Percentiles rank a stretch among this genome's conserved stretches.
These are phyloP conservation scores for Phalaenopsis equestris DNA, from an alignment of 106 monocot genomes.

Conservation along the genomic window DNA sequence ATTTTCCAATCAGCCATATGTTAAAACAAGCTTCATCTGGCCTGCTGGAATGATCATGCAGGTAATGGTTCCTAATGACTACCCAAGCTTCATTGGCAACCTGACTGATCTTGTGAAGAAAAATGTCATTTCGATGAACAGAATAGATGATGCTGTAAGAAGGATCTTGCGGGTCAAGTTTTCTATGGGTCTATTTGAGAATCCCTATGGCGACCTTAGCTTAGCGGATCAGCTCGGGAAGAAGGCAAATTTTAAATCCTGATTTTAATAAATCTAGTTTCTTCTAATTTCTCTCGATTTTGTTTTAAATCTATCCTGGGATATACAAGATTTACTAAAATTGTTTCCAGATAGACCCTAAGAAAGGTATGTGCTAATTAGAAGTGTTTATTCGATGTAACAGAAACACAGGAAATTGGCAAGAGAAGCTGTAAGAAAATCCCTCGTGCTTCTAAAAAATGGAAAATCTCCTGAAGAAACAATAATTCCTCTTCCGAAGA, in stretches of 20 bases:
- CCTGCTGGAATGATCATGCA: background rate
- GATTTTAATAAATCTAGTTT: too few relatives aligned
- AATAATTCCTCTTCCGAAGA: slow-evolving; percentile 42
- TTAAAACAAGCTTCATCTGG: too few relatives aligned
- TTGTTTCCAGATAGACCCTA: background rate
- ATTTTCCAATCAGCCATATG: too few relatives aligned
- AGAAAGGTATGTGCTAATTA: background rate
- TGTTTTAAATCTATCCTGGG: background rate
- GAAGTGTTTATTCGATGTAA: background rate
- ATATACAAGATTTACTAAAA: too few relatives aligned
- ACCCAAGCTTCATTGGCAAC: slow-evolving; percentile 20
- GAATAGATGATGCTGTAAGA: slow-evolving; percentile 48
- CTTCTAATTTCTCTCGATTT: background rate
- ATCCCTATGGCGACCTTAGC: slow-evolving; percentile 33
- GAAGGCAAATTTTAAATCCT: slow-evolving; percentile 8
- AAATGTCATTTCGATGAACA: slow-evolving; percentile 31
- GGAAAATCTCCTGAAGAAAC: slow-evolving; percentile 23
- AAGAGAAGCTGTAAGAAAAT: slow-evolving; percentile 53
- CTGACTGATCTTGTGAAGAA: slow-evolving; percentile 27
- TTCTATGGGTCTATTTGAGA: slow-evolving; percentile 46
- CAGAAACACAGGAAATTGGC: slow-evolving; percentile 51
- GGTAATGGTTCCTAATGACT: slow-evolving; percentile 47
- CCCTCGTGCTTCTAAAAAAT: slow-evolving; percentile 56
- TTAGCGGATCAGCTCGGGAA: slow-evolving; percentile 38
- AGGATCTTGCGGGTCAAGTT: slow-evolving; percentile 57